phyloP scores from a whole-genome alignment of 2,329 filamentous ascomycete species.

The Aspergillus pseudoviridinutans region DNA sequence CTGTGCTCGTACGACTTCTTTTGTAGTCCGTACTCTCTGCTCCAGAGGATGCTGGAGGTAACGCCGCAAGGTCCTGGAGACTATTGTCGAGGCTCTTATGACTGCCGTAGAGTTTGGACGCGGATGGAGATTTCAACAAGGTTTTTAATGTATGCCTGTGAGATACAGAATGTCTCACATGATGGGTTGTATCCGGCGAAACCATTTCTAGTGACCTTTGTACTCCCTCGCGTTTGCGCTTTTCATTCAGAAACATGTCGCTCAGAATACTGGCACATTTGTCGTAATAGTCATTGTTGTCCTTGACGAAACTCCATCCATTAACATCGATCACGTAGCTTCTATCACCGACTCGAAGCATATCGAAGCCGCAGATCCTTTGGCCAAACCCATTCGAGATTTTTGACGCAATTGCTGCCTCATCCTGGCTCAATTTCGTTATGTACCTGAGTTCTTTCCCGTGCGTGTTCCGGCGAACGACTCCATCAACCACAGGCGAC shows the following conservation, averaged over 20 bases:
- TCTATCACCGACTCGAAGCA: conserved; percentile 79
- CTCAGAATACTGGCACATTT: conserved; percentile 81
- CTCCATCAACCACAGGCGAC: conserved; percentile 91
- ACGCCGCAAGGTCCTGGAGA: conserved; percentile 43
- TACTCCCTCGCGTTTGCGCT: conserved; percentile 38
- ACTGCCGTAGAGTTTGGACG: conserved; percentile 54
- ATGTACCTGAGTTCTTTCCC: conserved; percentile 97
- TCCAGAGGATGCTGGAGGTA: conserved; percentile 29
- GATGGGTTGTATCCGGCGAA: conserved; percentile 28
- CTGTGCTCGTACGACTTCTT: conserved; percentile 8
- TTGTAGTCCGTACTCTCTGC: conserved; percentile 26
- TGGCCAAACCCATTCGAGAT: conserved; percentile 93
- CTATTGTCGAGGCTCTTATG: conserved; percentile 38
- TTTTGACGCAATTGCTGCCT: conserved; percentile 79
- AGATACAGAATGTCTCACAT: conserved; percentile 37
- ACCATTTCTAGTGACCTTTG: conserved; percentile 32
- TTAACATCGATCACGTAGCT: conserved; percentile 99
- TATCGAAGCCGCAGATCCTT: conserved; percentile 90
- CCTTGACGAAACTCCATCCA: conserved; percentile 99
- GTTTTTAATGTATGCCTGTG: conserved; percentile 53
- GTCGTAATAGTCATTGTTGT: conserved; percentile 98
- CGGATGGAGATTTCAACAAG: conserved; percentile 62
- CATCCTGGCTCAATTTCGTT: conserved; percentile 73
- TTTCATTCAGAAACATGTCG: conserved; percentile 83
- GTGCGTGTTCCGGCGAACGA: conserved; percentile 93